Conservation (phyloP, 257 asterid species). For the Sherardia arvensis region DNA sequence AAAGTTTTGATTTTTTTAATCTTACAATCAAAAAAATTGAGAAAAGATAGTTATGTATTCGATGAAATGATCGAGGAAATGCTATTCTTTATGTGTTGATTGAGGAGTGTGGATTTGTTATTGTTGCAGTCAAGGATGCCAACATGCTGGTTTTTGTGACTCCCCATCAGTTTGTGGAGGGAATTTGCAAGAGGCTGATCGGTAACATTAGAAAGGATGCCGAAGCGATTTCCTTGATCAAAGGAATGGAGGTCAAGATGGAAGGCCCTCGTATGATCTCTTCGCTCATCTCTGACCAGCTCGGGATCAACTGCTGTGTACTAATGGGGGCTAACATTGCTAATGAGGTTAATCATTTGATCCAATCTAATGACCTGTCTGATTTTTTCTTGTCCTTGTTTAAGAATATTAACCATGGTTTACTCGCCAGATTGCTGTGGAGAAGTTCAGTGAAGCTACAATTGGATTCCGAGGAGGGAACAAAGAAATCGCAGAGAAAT, state of each 20-base stretch:
- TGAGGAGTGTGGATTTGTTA: not conserved
- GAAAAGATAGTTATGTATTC: not conserved
- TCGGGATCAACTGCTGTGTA: constrained; percentile 68
- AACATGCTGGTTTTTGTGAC: constrained; percentile 80
- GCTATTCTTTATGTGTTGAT: too few relatives aligned
- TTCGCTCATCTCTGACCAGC: constrained; percentile 54
- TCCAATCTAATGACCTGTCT: not conserved
- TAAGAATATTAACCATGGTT: constrained; percentile 1
- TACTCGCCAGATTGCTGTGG: constrained; percentile 60
- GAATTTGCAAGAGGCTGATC: constrained; percentile 55
- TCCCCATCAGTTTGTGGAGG: constrained; percentile 92
- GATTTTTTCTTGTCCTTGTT: not conserved
- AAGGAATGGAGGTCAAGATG: constrained; percentile 88
- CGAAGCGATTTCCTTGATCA: constrained; percentile 64
- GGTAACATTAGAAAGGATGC: constrained; percentile 59
- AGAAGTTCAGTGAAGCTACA: constrained; percentile 88
- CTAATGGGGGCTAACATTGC: constrained; percentile 94
- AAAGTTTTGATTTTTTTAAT: too few relatives aligned
- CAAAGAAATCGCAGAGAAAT: constrained; percentile 64
- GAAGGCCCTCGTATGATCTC: constrained; percentile 97
- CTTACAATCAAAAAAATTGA: not conserved
- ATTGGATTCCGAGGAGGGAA: constrained; percentile 64
- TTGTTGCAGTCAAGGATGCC: constrained; percentile 57
- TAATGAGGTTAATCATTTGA: constrained; percentile 44
- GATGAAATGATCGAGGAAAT: too few relatives aligned